These are phyloP conservation scores for Microcyclosporella mali DNA, from an alignment of 2,329 filamentous ascomycete species.

Conservation along the genomic window DNA sequence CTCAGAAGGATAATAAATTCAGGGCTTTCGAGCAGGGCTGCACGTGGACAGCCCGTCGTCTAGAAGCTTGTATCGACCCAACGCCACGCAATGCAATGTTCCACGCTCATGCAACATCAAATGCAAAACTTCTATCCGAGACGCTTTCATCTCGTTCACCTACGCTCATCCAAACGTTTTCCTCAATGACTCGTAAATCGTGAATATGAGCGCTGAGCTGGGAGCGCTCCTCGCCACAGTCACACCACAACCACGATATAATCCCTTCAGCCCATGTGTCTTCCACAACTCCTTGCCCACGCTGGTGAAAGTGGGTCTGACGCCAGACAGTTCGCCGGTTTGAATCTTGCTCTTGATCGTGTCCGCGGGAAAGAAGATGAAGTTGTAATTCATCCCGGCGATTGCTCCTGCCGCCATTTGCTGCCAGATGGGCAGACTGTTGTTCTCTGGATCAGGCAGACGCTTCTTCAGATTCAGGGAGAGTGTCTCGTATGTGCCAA, in stretches of 20 bases:
- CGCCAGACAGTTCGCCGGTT: conserved; percentile 56
- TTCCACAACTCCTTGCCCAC: conserved; percentile 72
- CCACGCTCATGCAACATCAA: not conserved
- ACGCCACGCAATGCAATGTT: conserved; percentile 1
- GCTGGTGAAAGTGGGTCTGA: conserved; percentile 60
- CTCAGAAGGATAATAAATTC: too few relatives aligned
- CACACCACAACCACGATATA: conserved; percentile 93
- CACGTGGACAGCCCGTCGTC: too few relatives aligned
- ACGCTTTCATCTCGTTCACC: not conserved
- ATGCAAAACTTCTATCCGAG: not conserved
- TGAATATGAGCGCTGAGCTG: conserved; percentile 97
- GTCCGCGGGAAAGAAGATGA: conserved; percentile 93
- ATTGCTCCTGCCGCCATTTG: conserved; percentile 81
- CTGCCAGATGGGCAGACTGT: conserved; percentile 70
- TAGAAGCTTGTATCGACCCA: too few relatives aligned
- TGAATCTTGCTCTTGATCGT: conserved; percentile 98
- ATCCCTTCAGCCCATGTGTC: conserved; percentile 71
- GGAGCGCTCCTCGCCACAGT: conserved; percentile 82
- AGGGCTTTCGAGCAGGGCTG: too few relatives aligned
- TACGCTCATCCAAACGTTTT: conserved; percentile 45
- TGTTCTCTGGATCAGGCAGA: conserved; percentile 32
- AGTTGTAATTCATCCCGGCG: conserved; percentile 92
- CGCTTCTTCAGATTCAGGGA: conserved; percentile 58
- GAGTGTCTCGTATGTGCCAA: conserved; percentile 78
- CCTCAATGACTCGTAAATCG: conserved; percentile 84